Conservation (phyloP, 2,329 filamentous ascomycete species). For the Aspergillus arachidicola region DNA sequence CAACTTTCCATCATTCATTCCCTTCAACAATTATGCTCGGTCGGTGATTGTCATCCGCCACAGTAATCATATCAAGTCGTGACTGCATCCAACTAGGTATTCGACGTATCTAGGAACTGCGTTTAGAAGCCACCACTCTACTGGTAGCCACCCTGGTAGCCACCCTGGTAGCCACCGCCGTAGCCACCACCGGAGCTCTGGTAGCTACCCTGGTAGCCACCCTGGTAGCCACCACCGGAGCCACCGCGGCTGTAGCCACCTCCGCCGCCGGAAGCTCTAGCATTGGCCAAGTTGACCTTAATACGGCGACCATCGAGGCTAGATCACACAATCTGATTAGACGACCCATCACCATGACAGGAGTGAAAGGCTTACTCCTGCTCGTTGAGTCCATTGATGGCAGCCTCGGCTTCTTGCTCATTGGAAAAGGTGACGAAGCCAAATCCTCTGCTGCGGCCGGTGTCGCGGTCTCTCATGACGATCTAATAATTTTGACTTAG, state of each 20-base stretch:
- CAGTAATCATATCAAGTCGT: neutral
- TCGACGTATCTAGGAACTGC: neutral
- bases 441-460: conserved; percentile 27
- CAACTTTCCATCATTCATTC: neutral
- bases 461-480: neutral
- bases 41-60: neutral
- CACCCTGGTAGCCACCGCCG: neutral
- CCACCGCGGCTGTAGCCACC: neutral
- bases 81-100: neutral
- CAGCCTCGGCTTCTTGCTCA: conserved; percentile 11
- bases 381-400: neutral
- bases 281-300: neutral
- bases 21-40: neutral
- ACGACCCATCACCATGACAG: neutral
- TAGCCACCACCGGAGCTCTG: neutral
- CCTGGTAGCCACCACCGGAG: neutral
- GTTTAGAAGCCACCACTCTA: neutral
- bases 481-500: neutral
- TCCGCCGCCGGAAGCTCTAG: neutral
- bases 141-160: neutral
- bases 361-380: neutral
- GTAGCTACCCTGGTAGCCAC: neutral
- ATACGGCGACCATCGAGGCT: neutral
- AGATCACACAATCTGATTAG: neutral
- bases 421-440: conserved; percentile 30